Percentiles rank a stretch among this genome's conserved stretches.
These are phyloP conservation scores for Pichia cactophila DNA, from an alignment of 1,139 yeast genomes.

Conservation along the genomic window DNA sequence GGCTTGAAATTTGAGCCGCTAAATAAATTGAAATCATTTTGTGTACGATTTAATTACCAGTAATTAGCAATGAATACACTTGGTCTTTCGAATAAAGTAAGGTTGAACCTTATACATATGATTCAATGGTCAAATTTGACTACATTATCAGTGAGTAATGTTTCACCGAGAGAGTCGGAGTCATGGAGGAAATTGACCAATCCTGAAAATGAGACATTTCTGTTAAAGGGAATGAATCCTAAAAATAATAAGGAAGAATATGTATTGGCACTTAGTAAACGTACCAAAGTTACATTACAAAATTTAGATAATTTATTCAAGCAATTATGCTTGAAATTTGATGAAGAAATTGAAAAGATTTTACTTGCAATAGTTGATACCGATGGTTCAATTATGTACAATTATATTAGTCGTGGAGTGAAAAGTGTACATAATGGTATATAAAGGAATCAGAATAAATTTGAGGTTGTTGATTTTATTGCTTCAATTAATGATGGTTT, in stretches of 20 bases:
- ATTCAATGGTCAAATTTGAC: conserved; percentile 10
- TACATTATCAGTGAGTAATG: not conserved
- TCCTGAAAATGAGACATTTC: conserved; percentile 4
- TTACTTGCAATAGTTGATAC: conserved; percentile 50
- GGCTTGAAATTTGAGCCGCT: no score
- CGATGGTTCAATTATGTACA: conserved; percentile 65
- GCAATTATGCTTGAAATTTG: conserved; percentile 14
- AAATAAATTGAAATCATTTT: no score
- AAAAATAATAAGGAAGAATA: conserved; percentile 12
- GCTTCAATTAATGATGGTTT: not conserved
- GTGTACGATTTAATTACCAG: not conserved
- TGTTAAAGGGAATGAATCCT: conserved; percentile 12
- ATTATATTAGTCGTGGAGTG: conserved; percentile 55
- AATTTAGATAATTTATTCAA: conserved; percentile 21
- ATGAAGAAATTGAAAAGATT: conserved; percentile 32
- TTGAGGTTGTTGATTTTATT: not conserved
- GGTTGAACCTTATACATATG: conserved; percentile 5
- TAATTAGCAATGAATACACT: conserved; percentile 6
- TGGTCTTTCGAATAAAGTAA: conserved; percentile 10
- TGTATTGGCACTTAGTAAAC: conserved; percentile 18
- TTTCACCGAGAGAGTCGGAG: not conserved
- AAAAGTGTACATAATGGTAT: conserved; percentile 27
- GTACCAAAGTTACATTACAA: conserved; percentile 28
- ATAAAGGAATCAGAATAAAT: not conserved
- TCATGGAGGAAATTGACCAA: not conserved